These are phyloP conservation scores for Lantana camara DNA, from an alignment of 257 asterid genomes.

Conservation along the genomic window DNA sequence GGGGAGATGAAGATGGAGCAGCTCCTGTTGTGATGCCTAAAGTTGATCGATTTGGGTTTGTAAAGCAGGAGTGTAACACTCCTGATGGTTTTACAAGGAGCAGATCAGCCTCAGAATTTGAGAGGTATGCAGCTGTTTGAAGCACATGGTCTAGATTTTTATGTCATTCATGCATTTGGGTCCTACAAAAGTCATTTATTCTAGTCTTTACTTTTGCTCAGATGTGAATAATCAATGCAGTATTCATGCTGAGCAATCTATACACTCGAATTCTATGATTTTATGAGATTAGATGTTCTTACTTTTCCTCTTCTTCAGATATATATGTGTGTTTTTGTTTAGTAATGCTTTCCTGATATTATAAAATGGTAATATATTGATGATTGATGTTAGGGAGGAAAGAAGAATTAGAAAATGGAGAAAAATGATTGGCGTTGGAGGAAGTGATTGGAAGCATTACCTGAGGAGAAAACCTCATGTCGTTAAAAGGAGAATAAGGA, in stretches of 20 bases:
- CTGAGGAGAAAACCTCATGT: constrained; percentile 91
- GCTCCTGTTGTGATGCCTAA: constrained; percentile 30
- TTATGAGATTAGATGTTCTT: background rate
- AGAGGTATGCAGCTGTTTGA: constrained; percentile 42
- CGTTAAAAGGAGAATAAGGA: constrained; percentile 92
- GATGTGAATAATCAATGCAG: background rate
- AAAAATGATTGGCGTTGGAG: constrained; percentile 98
- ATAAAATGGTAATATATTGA: constrained; percentile 13
- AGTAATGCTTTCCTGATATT: constrained; percentile 13
- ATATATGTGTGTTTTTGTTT: background rate
- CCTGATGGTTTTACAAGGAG: constrained; percentile 49
- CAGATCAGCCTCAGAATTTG: constrained; percentile 51
- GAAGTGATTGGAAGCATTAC: constrained; percentile 98
- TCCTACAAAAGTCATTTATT: background rate
- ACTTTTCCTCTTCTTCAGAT: background rate
- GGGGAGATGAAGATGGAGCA: constrained; percentile 46
- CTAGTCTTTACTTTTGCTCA: background rate
- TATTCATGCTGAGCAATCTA: background rate
- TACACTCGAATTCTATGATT: background rate
- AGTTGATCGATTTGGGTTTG: constrained; percentile 56
- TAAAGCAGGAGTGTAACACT: constrained; percentile 51
- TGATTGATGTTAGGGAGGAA: constrained; percentile 66
- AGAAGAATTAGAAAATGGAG: constrained; percentile 97
- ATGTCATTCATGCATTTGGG: background rate
- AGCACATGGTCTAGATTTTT: background rate